These are phyloP conservation scores for Porphyridium purpureum DNA, from an alignment of 23 red algal genomes.

Conservation along the genomic window DNA sequence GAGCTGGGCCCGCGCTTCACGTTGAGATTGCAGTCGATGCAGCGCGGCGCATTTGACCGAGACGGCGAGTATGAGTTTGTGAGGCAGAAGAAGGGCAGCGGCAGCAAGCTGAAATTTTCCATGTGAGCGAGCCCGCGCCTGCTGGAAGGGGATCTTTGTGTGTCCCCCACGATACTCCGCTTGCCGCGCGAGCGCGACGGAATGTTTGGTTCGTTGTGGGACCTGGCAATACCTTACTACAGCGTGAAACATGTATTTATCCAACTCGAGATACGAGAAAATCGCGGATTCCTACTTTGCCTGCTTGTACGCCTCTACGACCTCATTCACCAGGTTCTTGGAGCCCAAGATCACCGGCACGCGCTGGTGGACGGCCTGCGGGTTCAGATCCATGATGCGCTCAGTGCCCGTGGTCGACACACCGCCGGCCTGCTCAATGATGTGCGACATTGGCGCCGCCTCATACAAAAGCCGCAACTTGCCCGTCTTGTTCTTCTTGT, in stretches of 20 bases:
- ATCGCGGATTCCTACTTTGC: conserved; percentile 13
- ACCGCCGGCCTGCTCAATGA: conserved; percentile 91
- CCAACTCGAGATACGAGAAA: too few species aligned
- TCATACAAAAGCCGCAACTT: conserved; percentile 94
- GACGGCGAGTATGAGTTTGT: neutral
- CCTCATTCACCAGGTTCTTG: conserved; percentile 64
- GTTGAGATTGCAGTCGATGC: conserved; percentile 39
- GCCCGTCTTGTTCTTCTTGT: conserved; percentile 89
- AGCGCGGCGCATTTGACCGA: conserved; percentile 19
- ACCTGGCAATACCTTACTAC: too few species aligned
- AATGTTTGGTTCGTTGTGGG: too few species aligned
- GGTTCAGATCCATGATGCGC: conserved; percentile 79
- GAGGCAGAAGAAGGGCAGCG: conserved; percentile 1
- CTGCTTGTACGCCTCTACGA: conserved; percentile 57
- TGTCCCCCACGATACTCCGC: too few species aligned
- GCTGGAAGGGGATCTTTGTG: too few species aligned
- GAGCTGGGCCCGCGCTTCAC: conserved; percentile 95
- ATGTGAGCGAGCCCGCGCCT: too few species aligned
- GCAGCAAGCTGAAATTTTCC: too few species aligned
- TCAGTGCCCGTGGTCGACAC: conserved; percentile 68
- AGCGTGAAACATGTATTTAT: too few species aligned
- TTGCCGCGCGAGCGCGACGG: too few species aligned
- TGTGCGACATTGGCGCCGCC: conserved; percentile 78
- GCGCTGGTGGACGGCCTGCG: conserved; percentile 65
- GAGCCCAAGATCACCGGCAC: conserved; percentile 76